Evolutionary conservation across 1,284 basidiomycete genomes (phyloP), one percentile per base, ranked within the genome.

Genomic region (Ganoderma multipileum): DNA sequence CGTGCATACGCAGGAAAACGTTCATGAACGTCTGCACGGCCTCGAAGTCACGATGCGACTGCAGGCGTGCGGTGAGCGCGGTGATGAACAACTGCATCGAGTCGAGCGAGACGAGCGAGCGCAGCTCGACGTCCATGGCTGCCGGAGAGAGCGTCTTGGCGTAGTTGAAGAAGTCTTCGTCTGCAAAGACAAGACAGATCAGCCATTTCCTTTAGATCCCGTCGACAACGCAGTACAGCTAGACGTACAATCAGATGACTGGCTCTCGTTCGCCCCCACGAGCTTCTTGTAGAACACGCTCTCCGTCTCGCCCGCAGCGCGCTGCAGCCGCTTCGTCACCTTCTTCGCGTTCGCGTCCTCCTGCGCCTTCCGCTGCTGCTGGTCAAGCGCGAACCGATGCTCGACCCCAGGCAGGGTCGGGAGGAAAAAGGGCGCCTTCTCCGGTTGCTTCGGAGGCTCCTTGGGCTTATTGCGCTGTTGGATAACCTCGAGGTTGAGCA

Each of bases 381-480:
- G 83, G 79, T 85, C 83, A 3, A 91, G 76, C 30, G 89, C 91
- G 78, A 97, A 97, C 20, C 93, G 86, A 18, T 89, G 86, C 72
- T 96, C 93, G 26, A 95, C 87, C 18, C 95, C 95, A 18, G 95
- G 87, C 3, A 98, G 82, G 1, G 95, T 95, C 9, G 96, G 96
- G 20, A 99, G 83, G 86, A 99, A 99, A 86, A 99, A 99, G 0
- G 98, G 98, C 1, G 96, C 97, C 70, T 94, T 89, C 81, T 98
- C 96, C 3, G 96, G 95, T 47, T 92, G 94, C 81, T 99, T 98
- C 3, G 96, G 96, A 0, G 96, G 88, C 73, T 98, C 96, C 80
- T 94, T 97, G 9, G 98, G 97, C 85, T 97, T 98, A 80, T 99
- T 99, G 60, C 97, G 91, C 86, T 93, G 92, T 91, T 95, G 94